phyloP scores from a whole-genome alignment of 371 early-diverging fungal species.

The Phascolomyces articulosus region DNA sequence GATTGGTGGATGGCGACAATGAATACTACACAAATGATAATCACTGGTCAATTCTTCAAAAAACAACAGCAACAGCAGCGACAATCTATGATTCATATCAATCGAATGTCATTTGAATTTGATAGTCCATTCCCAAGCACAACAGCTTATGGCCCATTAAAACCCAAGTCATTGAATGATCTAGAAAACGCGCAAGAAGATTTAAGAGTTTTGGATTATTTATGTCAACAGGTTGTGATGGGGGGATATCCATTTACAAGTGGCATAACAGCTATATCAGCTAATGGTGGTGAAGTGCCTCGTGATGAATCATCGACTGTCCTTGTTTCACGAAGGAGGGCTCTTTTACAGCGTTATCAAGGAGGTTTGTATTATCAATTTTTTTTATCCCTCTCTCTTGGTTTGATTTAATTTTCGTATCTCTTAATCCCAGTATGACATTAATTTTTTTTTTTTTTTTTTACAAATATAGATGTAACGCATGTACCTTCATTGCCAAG shows the following conservation, averaged over 20 bases:
- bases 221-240: constrained; percentile 55
- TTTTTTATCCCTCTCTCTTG: no score
- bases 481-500: constrained; percentile 18
- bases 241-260: constrained; percentile 62
- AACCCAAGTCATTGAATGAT: not conserved
- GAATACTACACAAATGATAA: constrained; percentile 34
- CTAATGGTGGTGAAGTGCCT: constrained; percentile 36
- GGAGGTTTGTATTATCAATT: constrained; percentile 34
- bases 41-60: constrained; percentile 20
- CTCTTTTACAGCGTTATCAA: constrained; percentile 38
- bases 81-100: not conserved
- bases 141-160: not conserved
- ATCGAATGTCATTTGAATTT: constrained; percentile 12
- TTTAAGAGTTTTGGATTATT: constrained; percentile 29
- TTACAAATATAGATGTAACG: not conserved
- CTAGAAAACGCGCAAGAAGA: constrained; percentile 14
- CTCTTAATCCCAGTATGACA: no score
- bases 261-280: constrained; percentile 39
- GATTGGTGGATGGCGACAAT: constrained; percentile 15
- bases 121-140: constrained; percentile 18
- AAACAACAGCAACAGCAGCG: not conserved
- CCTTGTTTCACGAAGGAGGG: constrained; percentile 46
- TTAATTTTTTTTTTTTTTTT: not conserved
- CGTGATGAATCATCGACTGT: constrained; percentile 55
- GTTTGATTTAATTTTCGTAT: no score